Conservation (phyloP, 192 early-diverging fungal genomes). For the Phlyctochytrium bullatum region DNA sequence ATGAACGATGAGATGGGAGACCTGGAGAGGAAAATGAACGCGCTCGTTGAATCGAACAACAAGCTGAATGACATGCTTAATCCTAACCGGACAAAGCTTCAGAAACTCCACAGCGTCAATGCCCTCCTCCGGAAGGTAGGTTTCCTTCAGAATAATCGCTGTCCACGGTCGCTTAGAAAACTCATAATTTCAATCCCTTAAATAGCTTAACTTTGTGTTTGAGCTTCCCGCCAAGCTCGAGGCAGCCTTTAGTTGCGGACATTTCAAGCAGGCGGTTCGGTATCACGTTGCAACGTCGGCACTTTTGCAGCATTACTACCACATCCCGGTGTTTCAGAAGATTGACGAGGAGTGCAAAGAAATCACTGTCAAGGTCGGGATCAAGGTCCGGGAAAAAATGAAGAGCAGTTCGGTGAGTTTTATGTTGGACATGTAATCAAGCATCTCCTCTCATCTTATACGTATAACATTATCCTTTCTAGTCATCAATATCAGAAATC, state of each 20-base stretch:
- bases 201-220: slow-evolving; percentile 80
- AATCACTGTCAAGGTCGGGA: slow-evolving; percentile 72
- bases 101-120: slow-evolving; percentile 70
- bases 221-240: slow-evolving; percentile 77
- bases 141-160: neutral
- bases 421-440: neutral
- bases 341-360: slow-evolving; percentile 78
- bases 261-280: slow-evolving; percentile 73
- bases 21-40: slow-evolving; percentile 64
- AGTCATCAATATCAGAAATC: slow-evolving; percentile 47
- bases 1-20: slow-evolving; percentile 84
- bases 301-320: slow-evolving; percentile 74
- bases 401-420: slow-evolving; percentile 27
- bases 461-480: neutral
- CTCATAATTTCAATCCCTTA: slow-evolving; percentile 2
- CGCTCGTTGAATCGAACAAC: slow-evolving; percentile 53
- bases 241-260: slow-evolving; percentile 50
- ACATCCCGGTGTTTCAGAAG: slow-evolving; percentile 71
- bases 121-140: slow-evolving; percentile 69
- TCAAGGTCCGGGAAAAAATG: slow-evolving; percentile 57
- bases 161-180: neutral
- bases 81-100: slow-evolving; percentile 67
- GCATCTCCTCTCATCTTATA: neutral
- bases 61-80: slow-evolving; percentile 62
- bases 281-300: slow-evolving; percentile 69